These are phyloP conservation scores for Skeletonema grethae DNA, from an alignment of 108 stramenopile genomes.

Conservation along the genomic window DNA sequence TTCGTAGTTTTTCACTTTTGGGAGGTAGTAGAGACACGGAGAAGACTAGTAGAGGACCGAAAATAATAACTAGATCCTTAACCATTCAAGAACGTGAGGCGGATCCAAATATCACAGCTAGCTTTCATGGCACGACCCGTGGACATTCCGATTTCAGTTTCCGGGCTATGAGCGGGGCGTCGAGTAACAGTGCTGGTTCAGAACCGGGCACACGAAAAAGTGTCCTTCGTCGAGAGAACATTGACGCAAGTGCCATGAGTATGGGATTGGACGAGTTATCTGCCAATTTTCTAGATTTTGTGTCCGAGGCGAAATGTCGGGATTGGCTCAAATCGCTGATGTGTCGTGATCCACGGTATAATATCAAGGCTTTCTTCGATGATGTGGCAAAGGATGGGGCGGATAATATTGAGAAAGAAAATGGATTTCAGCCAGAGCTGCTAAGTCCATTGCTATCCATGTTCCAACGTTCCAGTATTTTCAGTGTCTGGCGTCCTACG, in stretches of 20 bases:
- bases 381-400: constrained; percentile 53
- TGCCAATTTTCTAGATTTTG: constrained; percentile 40
- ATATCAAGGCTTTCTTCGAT: constrained; percentile 46
- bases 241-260: constrained; percentile 21
- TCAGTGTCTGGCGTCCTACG: constrained; percentile 55
- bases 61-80: not conserved
- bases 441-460: constrained; percentile 35
- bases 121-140: no score
- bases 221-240: constrained; percentile 17
- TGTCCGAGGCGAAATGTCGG: constrained; percentile 23
- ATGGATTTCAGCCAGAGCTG: constrained; percentile 41
- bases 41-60: no score
- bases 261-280: constrained; percentile 38
- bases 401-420: constrained; percentile 44
- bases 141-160: not conserved
- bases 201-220: not conserved
- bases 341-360: constrained; percentile 35
- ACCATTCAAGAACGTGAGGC: not conserved
- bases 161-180: not conserved
- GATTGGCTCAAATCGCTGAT: constrained; percentile 46
- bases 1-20: constrained; percentile 2
- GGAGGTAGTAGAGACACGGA: no score
- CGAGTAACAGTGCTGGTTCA: not conserved
- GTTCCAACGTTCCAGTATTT: constrained; percentile 44
- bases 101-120: no score